A percentile compares a stretch with the other conserved stretches of the same genome.
Conservation (phyloP, 2,329 filamentous ascomycete species). For the Xylariomycetidae sp. region DNA sequence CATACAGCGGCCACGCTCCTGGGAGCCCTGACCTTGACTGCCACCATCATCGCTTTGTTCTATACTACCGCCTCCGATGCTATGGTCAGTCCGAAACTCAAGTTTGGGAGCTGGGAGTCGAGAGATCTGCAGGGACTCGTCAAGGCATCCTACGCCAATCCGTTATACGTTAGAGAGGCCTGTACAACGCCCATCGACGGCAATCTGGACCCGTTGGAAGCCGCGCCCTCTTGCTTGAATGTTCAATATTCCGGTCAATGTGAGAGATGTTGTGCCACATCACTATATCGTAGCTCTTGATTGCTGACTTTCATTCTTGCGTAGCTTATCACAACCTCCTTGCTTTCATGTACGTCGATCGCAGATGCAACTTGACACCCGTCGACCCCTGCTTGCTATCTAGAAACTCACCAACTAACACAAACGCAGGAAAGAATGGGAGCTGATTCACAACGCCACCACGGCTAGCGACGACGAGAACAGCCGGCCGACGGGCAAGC, state of each 20-base stretch:
- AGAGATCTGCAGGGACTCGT: slow-evolving; percentile 52
- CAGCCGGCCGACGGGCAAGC: slow-evolving; percentile 54
- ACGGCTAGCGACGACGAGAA: slow-evolving; percentile 34
- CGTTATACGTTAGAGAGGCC: slow-evolving; percentile 44
- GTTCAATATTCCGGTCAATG: slow-evolving; percentile 65
- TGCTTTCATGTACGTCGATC: slow-evolving; percentile 42
- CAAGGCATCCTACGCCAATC: slow-evolving; percentile 59
- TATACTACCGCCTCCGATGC: slow-evolving; percentile 76
- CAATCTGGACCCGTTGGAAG: slow-evolving; percentile 32
- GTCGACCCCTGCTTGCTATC: too few species aligned
- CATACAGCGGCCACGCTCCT: slow-evolving; percentile 61
- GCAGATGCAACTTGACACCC: background rate
- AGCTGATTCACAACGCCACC: slow-evolving; percentile 37
- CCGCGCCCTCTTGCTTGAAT: slow-evolving; percentile 57
- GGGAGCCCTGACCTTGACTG: slow-evolving; percentile 59
- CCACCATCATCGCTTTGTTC: slow-evolving; percentile 62
- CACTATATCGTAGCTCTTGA: too few species aligned
- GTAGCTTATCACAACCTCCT: slow-evolving; percentile 66
- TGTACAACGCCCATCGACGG: slow-evolving; percentile 59
- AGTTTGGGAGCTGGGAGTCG: slow-evolving; percentile 47
- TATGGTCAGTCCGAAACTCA: slow-evolving; percentile 69
- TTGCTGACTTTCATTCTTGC: slow-evolving; percentile 3
- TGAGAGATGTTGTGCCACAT: too few species aligned
- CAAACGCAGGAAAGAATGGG: slow-evolving; percentile 44
- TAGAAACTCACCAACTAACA: slow-evolving; percentile 22